Base-by-base conservation (phyloP, 176 grass and related monocot genomes). In the Metroxylon sagu region DNA sequence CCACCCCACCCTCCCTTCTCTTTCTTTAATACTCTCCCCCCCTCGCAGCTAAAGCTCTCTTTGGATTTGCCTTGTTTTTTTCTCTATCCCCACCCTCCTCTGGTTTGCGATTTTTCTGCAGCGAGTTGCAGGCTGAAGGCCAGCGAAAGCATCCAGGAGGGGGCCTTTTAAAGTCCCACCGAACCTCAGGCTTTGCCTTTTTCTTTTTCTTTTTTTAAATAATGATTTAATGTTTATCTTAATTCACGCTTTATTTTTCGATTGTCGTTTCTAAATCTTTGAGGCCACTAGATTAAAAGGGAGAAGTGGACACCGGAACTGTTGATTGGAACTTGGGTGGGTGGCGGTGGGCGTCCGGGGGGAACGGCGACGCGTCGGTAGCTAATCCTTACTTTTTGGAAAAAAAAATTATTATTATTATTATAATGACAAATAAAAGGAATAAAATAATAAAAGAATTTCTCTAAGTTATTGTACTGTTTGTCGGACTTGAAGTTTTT, bases 41-140 rank as follows among this genome's bases (percentile, higher is more conserved):
- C 18, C 59, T 62, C 31, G 60, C 73, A 68, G 48, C 53, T 67
- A 28, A 6, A 67, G 54, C 73, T 76, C 31, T 10, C 19, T 43
- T 76, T 76, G 73, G 73, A 57, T 66, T 76, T 76, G 52, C 53
- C 62, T 76, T 76, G 72, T 75, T 74, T n/a, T 3, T 30, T 14
- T 61, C 56, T 18, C 31, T 52, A 21, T 31, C 15, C 54, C 2
- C 43, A 2, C 3, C 53, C 48, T 16, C 23, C 31, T 65, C 16
- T 29, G 43, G n/a, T 35, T 35, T 35, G 6, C 2, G 6, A 0
- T 10, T 35, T 35, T 35, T 7, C 18, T 25, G 27, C 39, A 64
- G 48, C 27, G 63, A 21, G 28, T 16, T 4, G 3, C 5, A 29
- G 49, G 49, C 8, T 4, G 17, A 68, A 28, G 51, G n/a, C 23